Evolutionary conservation across 192 early-diverging fungal species (phyloP).

Genomic region (Linderina pennispora): DNA sequence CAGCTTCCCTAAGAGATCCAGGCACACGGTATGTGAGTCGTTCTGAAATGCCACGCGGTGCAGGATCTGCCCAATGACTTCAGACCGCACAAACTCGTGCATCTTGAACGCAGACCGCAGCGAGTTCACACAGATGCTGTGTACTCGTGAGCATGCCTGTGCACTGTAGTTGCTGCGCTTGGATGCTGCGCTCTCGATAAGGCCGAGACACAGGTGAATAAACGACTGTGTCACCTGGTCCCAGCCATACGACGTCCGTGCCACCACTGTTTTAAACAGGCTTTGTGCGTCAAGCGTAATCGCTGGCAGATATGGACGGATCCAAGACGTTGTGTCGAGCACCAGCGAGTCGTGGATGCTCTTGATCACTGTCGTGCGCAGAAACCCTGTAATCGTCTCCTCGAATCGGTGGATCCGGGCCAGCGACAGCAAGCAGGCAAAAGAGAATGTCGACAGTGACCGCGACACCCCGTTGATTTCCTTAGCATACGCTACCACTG

Average conservation of each 20-base stretch:
- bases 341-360: slow-evolving; percentile 16
- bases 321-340: slow-evolving; percentile 11
- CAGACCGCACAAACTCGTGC: slow-evolving; percentile 60
- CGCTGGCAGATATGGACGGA: slow-evolving; percentile 4
- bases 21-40: slow-evolving; percentile 14
- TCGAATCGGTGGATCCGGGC: slow-evolving; percentile 68
- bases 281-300: background rate
- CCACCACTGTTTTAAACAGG: slow-evolving; percentile 16
- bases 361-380: slow-evolving; percentile 17
- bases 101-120: slow-evolving; percentile 36
- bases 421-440: slow-evolving; percentile 61
- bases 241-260: slow-evolving; percentile 30
- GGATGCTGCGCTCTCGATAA: slow-evolving; percentile 14
- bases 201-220: slow-evolving; percentile 24
- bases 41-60: slow-evolving; percentile 20
- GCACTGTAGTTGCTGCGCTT: slow-evolving; percentile 14
- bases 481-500: slow-evolving; percentile 45
- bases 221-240: slow-evolving; percentile 43
- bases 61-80: slow-evolving; percentile 64
- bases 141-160: slow-evolving; percentile 8
- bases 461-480: slow-evolving; percentile 43
- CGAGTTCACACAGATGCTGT: slow-evolving; percentile 6
- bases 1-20: slow-evolving; percentile 18
- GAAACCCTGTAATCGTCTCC: slow-evolving; percentile 40
- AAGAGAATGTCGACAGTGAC: slow-evolving; percentile 52